Percentiles rank a stretch among this genome's conserved stretches.
Conservation (phyloP, 2,329 filamentous ascomycete genomes). For the Aspergillus clavatus region DNA sequence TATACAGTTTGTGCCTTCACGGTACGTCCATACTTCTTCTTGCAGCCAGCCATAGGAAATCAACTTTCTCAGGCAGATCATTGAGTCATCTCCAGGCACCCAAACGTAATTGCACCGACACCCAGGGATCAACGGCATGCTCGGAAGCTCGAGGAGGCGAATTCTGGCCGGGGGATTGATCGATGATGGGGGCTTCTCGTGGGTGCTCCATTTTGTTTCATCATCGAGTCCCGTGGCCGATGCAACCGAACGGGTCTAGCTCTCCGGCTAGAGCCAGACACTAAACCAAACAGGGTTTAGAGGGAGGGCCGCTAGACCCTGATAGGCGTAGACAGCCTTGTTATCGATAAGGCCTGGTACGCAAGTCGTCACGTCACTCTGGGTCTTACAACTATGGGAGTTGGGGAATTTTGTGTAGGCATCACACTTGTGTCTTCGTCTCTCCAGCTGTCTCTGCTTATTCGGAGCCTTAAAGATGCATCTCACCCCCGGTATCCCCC, state of each 20-base stretch:
- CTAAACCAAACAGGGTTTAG: slow-evolving; percentile 5
- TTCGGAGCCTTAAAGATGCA: not conserved
- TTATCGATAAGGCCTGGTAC: slow-evolving; percentile 34
- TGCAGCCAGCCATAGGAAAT: too few species aligned
- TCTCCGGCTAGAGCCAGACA: slow-evolving; percentile 7
- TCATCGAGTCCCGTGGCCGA: slow-evolving; percentile 12
- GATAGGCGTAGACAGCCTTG: not conserved
- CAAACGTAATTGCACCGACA: not conserved
- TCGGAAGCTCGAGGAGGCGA: not conserved
- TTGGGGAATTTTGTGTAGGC: not conserved
- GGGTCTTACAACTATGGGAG: slow-evolving; percentile 11
- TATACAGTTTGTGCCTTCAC: too few species aligned
- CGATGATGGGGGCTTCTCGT: too few species aligned
- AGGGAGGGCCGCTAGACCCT: slow-evolving; percentile 6
- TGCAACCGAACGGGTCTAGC: slow-evolving; percentile 19
- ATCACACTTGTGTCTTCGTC: not conserved
- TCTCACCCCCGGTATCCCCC: not conserved
- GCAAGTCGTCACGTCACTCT: slow-evolving; percentile 25
- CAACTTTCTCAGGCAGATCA: not conserved
- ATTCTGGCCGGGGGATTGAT: too few species aligned
- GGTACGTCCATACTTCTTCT: too few species aligned
- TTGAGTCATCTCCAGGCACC: not conserved
- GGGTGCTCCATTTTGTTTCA: too few species aligned
- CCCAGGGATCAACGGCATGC: not conserved
- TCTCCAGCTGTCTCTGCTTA: not conserved